Base-by-base conservation (phyloP, 1,139 yeast genomes). In the Suhomyces wounanorum region DNA sequence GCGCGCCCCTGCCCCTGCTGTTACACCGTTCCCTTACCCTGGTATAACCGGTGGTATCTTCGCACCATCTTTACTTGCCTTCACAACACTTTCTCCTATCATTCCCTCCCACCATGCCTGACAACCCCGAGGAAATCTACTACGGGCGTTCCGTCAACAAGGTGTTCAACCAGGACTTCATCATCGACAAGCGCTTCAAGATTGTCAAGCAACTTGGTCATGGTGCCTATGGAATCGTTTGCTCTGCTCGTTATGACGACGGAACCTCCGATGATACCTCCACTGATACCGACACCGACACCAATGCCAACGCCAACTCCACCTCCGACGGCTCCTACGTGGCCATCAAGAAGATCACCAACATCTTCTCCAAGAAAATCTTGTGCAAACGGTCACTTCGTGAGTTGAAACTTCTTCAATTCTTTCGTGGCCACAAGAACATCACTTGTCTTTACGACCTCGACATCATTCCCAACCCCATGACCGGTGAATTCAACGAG, bases 201-300 rank as follows among this genome's bases (percentile, higher is more conserved):
- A 79, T 94, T 58, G 88, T 89, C 54, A 89, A 91, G 62, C 97
- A 91, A 61, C 79, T 94, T 45, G 99, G 99, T 26, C 97, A 92
- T 62, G 99, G 99, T 3, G 97, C 99, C 0, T 94, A 94, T 65
- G 99, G 99, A 31, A 84, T 92, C 7, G 98, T 94, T 6, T 94
- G 97, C 63, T 88, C 96, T 1, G 98, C 99, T 31, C 82, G 84
- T 62, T 92, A 92, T 68, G 94, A 88, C 52, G 89, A 85, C 49
- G 87, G 86, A 13, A 44, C 50, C 36, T 69, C 78, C n/a, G 46
- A 39, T 10, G 36, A 45, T 8, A 42, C 51, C 11, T 31, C 53
- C 8, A 38, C 50, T 23, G 52, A 50, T 25, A 16, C 43, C 45
- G 25, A 54, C 13, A 42, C 51, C 30, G 53, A 50, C 28, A 13